These are phyloP conservation scores for Gyrodon lividus DNA, from an alignment of 768 basidiomycete genomes.

Conservation along the genomic window DNA sequence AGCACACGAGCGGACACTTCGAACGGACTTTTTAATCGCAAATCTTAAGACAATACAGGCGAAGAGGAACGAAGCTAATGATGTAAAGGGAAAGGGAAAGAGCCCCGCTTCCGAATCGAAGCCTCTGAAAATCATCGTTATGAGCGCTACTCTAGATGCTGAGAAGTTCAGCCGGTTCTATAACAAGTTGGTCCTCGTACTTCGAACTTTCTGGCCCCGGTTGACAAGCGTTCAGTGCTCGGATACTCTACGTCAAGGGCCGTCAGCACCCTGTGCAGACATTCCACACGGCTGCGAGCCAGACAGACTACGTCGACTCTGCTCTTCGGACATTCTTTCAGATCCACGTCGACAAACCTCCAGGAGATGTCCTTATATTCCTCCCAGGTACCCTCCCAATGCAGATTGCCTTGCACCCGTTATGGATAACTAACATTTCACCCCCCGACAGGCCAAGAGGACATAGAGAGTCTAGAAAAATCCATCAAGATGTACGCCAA, in stretches of 20 bases:
- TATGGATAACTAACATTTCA: neutral
- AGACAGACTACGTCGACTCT: slow-evolving; percentile 83
- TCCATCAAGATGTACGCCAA: slow-evolving; percentile 69
- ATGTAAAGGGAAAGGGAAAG: slow-evolving; percentile 47
- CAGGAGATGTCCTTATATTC: slow-evolving; percentile 92
- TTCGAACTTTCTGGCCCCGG: neutral
- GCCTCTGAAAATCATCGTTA: slow-evolving; percentile 88
- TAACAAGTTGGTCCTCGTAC: slow-evolving; percentile 54
- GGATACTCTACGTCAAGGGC: slow-evolving; percentile 88
- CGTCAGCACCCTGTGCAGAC: slow-evolving; percentile 90
- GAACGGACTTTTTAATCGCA: slow-evolving; percentile 92
- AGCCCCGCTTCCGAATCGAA: slow-evolving; percentile 39
- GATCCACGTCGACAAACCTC: slow-evolving; percentile 76
- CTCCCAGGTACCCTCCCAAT: slow-evolving; percentile 62
- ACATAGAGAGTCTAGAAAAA: slow-evolving; percentile 85
- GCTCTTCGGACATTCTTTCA: slow-evolving; percentile 93
- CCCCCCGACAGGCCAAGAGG: slow-evolving; percentile 76
- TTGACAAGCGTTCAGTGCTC: slow-evolving; percentile 54
- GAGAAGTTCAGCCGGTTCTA: slow-evolving; percentile 92
- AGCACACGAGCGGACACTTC: slow-evolving; percentile 92
- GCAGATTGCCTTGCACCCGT: neutral
- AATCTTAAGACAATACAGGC: slow-evolving; percentile 81
- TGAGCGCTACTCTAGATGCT: slow-evolving; percentile 97
- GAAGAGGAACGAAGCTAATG: slow-evolving; percentile 51
- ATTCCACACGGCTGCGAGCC: slow-evolving; percentile 71